These are phyloP conservation scores for Tulasnella sp. DNA, from an alignment of 768 basidiomycete species.

Conservation along the genomic window DNA sequence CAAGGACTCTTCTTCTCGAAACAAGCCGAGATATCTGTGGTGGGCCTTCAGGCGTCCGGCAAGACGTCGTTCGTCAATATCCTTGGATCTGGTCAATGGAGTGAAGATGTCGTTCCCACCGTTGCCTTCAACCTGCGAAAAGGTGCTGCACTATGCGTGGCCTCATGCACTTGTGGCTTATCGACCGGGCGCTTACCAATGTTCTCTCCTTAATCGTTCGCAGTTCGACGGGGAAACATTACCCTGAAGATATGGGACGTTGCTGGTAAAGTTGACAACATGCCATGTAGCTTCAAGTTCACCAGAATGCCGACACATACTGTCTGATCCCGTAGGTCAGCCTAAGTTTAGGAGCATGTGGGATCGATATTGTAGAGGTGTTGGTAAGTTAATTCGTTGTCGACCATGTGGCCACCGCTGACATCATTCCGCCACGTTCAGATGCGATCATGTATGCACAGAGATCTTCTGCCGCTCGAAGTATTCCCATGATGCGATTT, in stretches of 20 bases:
- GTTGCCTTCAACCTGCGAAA: slow-evolving; percentile 88
- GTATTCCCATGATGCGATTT: too few species aligned
- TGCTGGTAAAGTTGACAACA: slow-evolving; percentile 45
- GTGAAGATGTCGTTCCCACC: slow-evolving; percentile 92
- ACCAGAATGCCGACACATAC: background rate
- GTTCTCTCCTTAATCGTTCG: background rate
- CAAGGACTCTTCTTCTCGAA: slow-evolving; percentile 73
- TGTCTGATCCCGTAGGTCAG: slow-evolving; percentile 45
- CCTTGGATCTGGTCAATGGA: slow-evolving; percentile 74
- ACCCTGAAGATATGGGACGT: slow-evolving; percentile 95
- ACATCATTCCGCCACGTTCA: slow-evolving; percentile 84
- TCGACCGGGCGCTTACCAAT: background rate
- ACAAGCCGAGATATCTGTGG: slow-evolving; percentile 80
- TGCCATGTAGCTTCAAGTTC: too few species aligned
- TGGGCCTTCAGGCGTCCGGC: slow-evolving; percentile 89
- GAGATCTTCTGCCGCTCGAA: background rate
- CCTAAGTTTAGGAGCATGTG: slow-evolving; percentile 92
- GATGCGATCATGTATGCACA: background rate
- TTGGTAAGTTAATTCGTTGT: background rate
- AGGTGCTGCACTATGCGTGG: slow-evolving; percentile 5
- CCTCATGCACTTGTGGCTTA: background rate
- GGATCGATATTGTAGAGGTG: slow-evolving; percentile 36
- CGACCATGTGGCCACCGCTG: too few species aligned
- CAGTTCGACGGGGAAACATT: slow-evolving; percentile 75
- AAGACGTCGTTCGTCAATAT: slow-evolving; percentile 94